Evolutionary conservation across 164 flowering plant species (phyloP).

Genomic region (Vitis rotundifolia): DNA sequence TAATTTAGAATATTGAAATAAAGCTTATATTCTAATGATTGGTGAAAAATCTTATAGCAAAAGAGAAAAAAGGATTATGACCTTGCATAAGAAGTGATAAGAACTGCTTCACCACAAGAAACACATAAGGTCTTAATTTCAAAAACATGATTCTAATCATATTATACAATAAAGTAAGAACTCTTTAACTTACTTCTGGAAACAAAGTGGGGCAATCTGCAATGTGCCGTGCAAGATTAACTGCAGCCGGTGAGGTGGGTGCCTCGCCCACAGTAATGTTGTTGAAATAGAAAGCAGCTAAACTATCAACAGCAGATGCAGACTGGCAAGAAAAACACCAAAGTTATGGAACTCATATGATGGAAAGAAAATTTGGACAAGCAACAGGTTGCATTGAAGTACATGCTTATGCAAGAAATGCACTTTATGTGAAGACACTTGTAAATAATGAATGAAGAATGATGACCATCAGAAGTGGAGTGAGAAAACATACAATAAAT

Average conservation of each 20-base stretch:
- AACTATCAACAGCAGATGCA: constrained; percentile 86
- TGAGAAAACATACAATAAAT: neutral
- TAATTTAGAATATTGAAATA: no score
- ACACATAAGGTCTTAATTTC: no score
- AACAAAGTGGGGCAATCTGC: constrained; percentile 85
- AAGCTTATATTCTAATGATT: no score
- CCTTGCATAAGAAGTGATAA: no score
- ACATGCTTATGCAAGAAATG: neutral
- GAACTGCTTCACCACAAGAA: no score
- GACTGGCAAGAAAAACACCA: constrained; percentile 48
- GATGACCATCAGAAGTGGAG: neutral
- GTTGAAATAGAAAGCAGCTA: constrained; percentile 93
- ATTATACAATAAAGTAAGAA: neutral
- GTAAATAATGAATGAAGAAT: neutral
- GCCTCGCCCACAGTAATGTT: constrained; percentile 88
- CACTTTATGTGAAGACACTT: neutral
- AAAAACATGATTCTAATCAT: no score
- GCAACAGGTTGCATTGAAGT: neutral
- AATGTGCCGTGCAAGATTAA: constrained; percentile 77
- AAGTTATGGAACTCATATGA: constrained; percentile 1
- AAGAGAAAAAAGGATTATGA: no score
- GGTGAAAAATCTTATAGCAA: no score
- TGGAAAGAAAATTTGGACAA: neutral
- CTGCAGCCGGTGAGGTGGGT: constrained; percentile 66
- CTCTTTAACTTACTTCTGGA: constrained; percentile 69